Evolutionary conservation across 768 basidiomycete species (phyloP).

Genomic region (Tricholomella constricta): DNA sequence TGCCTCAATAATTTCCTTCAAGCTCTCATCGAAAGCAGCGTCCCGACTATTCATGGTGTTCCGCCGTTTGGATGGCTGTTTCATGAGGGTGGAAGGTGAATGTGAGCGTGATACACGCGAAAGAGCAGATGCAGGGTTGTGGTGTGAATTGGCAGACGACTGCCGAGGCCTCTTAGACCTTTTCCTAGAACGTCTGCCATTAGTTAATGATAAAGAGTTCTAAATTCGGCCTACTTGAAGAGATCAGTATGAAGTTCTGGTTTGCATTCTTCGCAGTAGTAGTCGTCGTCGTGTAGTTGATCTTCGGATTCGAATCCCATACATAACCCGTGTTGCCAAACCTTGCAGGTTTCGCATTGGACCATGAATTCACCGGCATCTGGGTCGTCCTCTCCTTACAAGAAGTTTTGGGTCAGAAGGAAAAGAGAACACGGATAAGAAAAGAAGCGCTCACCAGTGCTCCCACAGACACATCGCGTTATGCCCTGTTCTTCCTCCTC

Average conservation of each 20-base stretch:
- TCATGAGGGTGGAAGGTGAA: conserved; percentile 59
- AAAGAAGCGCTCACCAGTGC: conserved; percentile 56
- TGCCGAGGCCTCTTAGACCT: conserved; percentile 64
- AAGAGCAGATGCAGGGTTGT: conserved; percentile 42
- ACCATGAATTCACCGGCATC: conserved; percentile 97
- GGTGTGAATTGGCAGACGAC: conserved; percentile 63
- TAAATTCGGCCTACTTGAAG: conserved; percentile 60
- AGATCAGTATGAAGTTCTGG: conserved; percentile 85
- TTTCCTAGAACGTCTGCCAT: conserved; percentile 46
- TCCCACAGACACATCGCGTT: conserved; percentile 88
- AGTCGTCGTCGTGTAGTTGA: conserved; percentile 74
- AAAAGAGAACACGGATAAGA: conserved; percentile 10
- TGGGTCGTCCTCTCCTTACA: conserved; percentile 65
- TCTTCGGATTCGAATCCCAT: conserved; percentile 88
- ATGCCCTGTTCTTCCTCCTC: conserved; percentile 64
- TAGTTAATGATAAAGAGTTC: conserved; percentile 13
- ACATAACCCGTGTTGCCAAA: conserved; percentile 97
- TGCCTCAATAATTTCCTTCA: conserved; percentile 74
- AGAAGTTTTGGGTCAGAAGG: conserved; percentile 26
- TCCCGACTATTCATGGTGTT: conserved; percentile 99
- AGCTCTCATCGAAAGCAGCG: conserved; percentile 88
- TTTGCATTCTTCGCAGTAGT: conserved; percentile 92
- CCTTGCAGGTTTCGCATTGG: conserved; percentile 94
- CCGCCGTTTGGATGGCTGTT: conserved; percentile 79
- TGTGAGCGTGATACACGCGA: conserved; percentile 75